Evolutionary conservation across 164 flowering plant genomes (phyloP).

Genomic region (Taxillus chinensis): DNA sequence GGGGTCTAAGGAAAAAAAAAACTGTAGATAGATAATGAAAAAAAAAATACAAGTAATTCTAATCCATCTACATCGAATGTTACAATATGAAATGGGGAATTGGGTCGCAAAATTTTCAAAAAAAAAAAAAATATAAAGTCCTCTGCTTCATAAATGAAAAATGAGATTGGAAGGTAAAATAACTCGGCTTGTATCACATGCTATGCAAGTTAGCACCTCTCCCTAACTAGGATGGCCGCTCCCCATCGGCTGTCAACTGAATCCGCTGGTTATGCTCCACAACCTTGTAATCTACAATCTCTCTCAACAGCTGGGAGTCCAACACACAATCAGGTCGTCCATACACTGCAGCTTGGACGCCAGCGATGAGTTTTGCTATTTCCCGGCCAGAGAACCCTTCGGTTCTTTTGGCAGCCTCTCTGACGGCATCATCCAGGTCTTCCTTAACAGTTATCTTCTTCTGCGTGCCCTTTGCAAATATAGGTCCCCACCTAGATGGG

Average conservation of each 20-base stretch:
- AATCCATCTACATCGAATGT: too few species aligned
- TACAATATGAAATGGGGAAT: too few species aligned
- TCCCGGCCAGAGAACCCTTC: slow-evolving; percentile 97
- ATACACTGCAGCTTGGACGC: slow-evolving; percentile 85
- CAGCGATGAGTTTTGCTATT: slow-evolving; percentile 85
- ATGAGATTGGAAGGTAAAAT: too few species aligned
- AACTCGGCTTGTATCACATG: too few species aligned
- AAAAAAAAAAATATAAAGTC: too few species aligned
- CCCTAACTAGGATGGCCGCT: slow-evolving; percentile 13
- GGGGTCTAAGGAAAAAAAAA: too few species aligned
- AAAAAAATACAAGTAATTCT: too few species aligned
- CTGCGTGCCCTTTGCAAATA: slow-evolving; percentile 33
- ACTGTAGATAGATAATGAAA: too few species aligned
- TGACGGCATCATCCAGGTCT: slow-evolving; percentile 64
- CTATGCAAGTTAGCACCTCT: too few species aligned
- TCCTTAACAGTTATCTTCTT: slow-evolving; percentile 38
- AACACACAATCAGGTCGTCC: slow-evolving; percentile 73
- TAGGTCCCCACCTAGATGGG: slow-evolving; percentile 18
- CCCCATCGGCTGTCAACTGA: slow-evolving; percentile 48
- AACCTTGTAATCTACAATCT: slow-evolving; percentile 81
- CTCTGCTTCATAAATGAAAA: too few species aligned
- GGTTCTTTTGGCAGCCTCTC: slow-evolving; percentile 67
- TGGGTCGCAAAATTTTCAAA: too few species aligned
- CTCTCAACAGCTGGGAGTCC: slow-evolving; percentile 62
- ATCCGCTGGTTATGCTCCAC: slow-evolving; percentile 68